Percentiles rank a stretch among this genome's conserved stretches.
Conservation (phyloP, 2,329 filamentous ascomycete genomes). For the Lachnellula willkommii region DNA sequence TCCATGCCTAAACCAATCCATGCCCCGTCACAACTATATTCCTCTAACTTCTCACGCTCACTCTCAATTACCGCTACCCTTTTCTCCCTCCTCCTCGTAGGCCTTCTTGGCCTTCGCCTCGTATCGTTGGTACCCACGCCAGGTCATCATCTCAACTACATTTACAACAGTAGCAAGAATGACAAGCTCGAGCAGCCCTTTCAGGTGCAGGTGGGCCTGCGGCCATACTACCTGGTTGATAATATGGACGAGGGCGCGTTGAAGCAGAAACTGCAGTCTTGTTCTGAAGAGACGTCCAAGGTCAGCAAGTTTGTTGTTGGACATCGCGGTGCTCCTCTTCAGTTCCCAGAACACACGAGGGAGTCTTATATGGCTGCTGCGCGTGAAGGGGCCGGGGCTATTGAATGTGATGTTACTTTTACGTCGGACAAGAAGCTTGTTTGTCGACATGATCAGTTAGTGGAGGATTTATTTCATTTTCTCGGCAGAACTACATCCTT, state of each 20-base stretch:
- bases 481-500: no score
- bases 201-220: background rate
- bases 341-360: conserved; percentile 19
- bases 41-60: no score
- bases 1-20: no score
- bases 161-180: background rate
- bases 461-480: no score
- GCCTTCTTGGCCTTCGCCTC: no score
- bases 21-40: no score
- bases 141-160: no score
- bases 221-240: conserved; percentile 20
- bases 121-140: no score
- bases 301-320: conserved; percentile 15
- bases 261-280: conserved; percentile 17
- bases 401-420: conserved; percentile 22
- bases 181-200: conserved; percentile 1
- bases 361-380: conserved; percentile 17
- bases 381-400: conserved; percentile 18
- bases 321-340: conserved; percentile 18
- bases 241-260: conserved; percentile 18
- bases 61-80: no score
- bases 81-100: no score
- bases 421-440: conserved; percentile 20
- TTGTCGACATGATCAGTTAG: conserved; percentile 11
- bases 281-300: conserved; percentile 12